These are phyloP conservation scores for Protea cynaroides DNA, from an alignment of 164 flowering plant genomes.

Conservation along the genomic window DNA sequence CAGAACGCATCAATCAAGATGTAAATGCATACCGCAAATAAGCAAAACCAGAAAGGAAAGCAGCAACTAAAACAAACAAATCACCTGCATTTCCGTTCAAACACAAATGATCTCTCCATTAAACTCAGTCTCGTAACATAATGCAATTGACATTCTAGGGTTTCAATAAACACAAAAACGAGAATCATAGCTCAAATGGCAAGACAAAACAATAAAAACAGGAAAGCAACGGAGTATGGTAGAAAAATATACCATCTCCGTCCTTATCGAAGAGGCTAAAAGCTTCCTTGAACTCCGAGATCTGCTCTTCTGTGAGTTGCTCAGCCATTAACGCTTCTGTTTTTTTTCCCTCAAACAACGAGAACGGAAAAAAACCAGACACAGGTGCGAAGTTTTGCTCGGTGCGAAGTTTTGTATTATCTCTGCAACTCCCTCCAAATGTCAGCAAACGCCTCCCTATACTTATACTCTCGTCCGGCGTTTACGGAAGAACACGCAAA, in stretches of 20 bases:
- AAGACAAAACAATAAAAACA: neutral
- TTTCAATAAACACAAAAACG: neutral
- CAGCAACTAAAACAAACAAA: no score
- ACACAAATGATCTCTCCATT: neutral
- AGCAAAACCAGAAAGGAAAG: no score
- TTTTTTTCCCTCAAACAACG: neutral
- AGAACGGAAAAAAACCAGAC: neutral
- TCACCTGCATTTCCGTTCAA: neutral
- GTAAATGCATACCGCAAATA: no score
- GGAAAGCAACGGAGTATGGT: neutral
- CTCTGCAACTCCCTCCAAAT: neutral
- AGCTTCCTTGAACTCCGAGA: constrained; percentile 39
- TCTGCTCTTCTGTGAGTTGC: constrained; percentile 36
- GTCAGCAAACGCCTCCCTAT: neutral
- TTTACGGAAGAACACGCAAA: no score
- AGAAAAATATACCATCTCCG: constrained; percentile 24
- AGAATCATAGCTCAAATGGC: neutral
- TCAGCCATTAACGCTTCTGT: constrained; percentile 21
- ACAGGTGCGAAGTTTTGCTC: neutral
- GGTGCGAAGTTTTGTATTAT: neutral
- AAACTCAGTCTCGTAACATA: neutral
- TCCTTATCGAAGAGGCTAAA: constrained; percentile 38
- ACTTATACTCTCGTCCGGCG: no score
- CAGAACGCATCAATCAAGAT: no score
- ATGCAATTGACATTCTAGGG: neutral